phyloP scores from a whole-genome alignment of 345 rosid species.

The Eucalyptus albens region DNA sequence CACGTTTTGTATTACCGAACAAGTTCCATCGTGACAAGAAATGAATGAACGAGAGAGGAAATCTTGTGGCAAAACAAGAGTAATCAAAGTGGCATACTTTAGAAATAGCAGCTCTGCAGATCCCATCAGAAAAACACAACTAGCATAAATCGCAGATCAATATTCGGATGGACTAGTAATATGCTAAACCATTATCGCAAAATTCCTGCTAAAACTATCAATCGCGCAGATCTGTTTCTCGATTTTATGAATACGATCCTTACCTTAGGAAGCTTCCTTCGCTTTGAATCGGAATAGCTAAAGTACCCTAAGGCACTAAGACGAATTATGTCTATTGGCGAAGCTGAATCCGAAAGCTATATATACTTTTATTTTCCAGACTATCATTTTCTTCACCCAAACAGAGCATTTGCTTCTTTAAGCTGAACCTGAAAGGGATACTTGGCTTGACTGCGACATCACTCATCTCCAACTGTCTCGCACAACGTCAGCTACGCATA shows the following conservation, averaged over 20 bases:
- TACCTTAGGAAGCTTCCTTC: too few relatives aligned
- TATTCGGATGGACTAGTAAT: background rate
- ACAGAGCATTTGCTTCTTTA: background rate
- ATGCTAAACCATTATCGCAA: background rate
- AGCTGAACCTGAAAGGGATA: too few relatives aligned
- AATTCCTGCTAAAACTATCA: background rate
- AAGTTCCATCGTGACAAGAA: background rate
- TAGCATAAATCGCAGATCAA: background rate
- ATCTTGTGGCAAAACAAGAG: background rate
- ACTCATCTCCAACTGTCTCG: background rate
- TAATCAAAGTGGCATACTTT: background rate
- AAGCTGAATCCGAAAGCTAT: too few relatives aligned
- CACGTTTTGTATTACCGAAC: background rate
- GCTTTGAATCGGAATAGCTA: too few relatives aligned
- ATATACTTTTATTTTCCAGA: too few relatives aligned
- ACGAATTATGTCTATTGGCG: too few relatives aligned
- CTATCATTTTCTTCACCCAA: background rate
- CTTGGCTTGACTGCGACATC: too few relatives aligned
- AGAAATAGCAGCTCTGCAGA: background rate
- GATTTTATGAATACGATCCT: background rate
- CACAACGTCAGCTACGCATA: rapidly evolving
- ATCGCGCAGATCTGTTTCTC: background rate
- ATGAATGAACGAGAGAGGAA: background rate
- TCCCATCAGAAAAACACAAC: background rate
- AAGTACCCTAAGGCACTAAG: too few relatives aligned